A percentile compares a stretch with the other conserved stretches of the same genome.
These are phyloP conservation scores for Phlyctochytrium planicorne DNA, from an alignment of 192 early-diverging fungal genomes.

Conservation along the genomic window DNA sequence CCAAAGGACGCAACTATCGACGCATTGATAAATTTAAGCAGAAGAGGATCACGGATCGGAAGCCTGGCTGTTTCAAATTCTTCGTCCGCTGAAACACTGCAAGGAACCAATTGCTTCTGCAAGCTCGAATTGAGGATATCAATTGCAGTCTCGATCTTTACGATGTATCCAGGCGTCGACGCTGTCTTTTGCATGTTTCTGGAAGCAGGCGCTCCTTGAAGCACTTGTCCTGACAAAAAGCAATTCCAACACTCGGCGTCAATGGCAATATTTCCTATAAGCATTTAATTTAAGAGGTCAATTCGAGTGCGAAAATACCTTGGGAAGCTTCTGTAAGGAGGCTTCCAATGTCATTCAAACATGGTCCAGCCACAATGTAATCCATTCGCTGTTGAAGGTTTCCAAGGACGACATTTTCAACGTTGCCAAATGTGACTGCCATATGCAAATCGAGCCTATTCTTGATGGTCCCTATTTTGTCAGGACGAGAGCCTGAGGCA, in stretches of 20 bases:
- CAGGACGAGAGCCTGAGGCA: too few relatives aligned
- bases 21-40: not conserved
- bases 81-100: not conserved
- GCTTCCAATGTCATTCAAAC: not conserved
- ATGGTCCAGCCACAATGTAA: not conserved
- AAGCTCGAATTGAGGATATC: not conserved
- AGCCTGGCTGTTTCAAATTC: not conserved
- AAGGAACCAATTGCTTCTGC: not conserved
- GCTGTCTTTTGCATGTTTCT: too few relatives aligned
- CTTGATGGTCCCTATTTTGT: too few relatives aligned
- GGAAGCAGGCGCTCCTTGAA: too few relatives aligned
- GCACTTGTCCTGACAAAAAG: too few relatives aligned
- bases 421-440: not conserved
- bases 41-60: too few relatives aligned
- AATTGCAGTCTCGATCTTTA: too few relatives aligned
- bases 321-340: not conserved
- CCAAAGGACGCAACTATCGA: not conserved
- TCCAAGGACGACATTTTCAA: not conserved
- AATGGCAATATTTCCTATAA: not conserved
- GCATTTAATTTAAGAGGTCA: not conserved
- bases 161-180: too few relatives aligned
- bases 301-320: not conserved
- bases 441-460: not conserved
- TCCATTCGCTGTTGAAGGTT: not conserved
- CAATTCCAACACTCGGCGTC: not conserved